Evolutionary conservation across 164 flowering plant species (phyloP).

Genomic region (Saururus chinensis): DNA sequence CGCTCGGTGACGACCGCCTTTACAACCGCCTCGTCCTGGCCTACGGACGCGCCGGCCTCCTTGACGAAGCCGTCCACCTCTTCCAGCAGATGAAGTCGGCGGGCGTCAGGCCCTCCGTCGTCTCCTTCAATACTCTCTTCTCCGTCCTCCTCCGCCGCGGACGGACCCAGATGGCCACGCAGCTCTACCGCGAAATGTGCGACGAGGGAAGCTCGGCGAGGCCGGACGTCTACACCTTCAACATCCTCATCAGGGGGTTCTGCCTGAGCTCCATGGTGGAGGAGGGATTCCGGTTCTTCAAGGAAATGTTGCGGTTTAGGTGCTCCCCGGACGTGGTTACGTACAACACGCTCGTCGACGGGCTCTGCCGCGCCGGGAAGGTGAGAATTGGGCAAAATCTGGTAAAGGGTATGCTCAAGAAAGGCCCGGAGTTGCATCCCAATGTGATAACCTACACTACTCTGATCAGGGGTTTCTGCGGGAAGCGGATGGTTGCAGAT

Average conservation of each 20-base stretch:
- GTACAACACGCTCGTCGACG: conserved; percentile 71
- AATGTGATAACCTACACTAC: conserved; percentile 74
- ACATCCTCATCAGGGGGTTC: conserved; percentile 67
- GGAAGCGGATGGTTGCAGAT: conserved; percentile 35
- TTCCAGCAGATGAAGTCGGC: conserved; percentile 38
- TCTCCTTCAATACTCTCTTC: conserved; percentile 53
- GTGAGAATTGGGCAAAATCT: conserved; percentile 50
- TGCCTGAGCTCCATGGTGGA: conserved; percentile 62
- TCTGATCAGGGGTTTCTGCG: conserved; percentile 74
- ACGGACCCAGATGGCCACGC: conserved; percentile 37
- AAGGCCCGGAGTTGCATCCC: conserved; percentile 37
- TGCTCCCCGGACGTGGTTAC: conserved; percentile 59
- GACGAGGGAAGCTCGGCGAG: conserved; percentile 27
- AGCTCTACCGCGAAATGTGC: conserved; percentile 65
- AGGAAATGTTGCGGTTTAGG: conserved; percentile 38
- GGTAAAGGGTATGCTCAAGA: conserved; percentile 55
- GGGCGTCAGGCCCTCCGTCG: conserved; percentile 46
- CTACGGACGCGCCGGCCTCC: conserved; percentile 53
- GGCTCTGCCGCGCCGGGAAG: conserved; percentile 64
- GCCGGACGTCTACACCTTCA: conserved; percentile 67
- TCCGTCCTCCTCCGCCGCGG: conserved; percentile 52
- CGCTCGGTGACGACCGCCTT: conserved; percentile 37
- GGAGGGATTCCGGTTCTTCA: conserved; percentile 53
- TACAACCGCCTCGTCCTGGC: conserved; percentile 59
- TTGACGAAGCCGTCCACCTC: conserved; percentile 51